These are phyloP conservation scores for Dryadomyces quercus-mongolicae DNA, from an alignment of 2,329 filamentous ascomycete genomes.

Conservation along the genomic window DNA sequence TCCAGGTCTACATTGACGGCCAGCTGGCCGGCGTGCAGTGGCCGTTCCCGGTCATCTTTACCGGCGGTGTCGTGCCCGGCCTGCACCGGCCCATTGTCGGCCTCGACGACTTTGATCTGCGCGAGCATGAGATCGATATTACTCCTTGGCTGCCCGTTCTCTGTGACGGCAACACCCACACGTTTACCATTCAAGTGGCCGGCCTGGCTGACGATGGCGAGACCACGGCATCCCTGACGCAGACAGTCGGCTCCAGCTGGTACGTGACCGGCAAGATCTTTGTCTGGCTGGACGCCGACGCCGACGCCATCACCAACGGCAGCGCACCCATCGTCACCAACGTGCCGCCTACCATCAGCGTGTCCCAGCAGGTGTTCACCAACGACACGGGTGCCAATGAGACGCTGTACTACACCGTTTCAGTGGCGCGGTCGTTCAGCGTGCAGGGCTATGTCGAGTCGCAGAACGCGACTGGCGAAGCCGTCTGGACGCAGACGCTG, in stretches of 20 bases:
- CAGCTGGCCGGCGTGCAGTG: conserved; percentile 61
- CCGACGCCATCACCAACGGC: conserved; percentile 37
- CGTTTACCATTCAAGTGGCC: conserved; percentile 54
- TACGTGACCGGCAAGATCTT: conserved; percentile 70
- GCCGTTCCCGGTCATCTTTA: conserved; percentile 76
- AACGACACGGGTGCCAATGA: conserved; percentile 41
- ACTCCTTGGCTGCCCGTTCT: conserved; percentile 62
- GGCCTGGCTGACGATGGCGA: conserved; percentile 47
- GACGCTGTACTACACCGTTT: conserved; percentile 45
- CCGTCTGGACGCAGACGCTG: conserved; percentile 47
- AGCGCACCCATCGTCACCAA: conserved; percentile 14
- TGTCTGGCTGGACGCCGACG: conserved; percentile 51
- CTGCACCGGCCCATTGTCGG: conserved; percentile 71
- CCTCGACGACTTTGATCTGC: conserved; percentile 65
- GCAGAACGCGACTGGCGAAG: conserved; percentile 21
- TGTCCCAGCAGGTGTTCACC: conserved; percentile 36
- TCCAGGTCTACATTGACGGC: conserved; percentile 65
- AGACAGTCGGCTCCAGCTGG: conserved; percentile 56
- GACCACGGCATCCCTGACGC: conserved; percentile 32
- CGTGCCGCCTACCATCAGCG: conserved; percentile 19
- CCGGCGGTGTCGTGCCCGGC: conserved; percentile 64
- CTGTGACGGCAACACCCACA: conserved; percentile 52
- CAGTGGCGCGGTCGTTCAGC: conserved; percentile 40
- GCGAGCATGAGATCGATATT: conserved; percentile 73
- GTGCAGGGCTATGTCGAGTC: conserved; percentile 40